Base-by-base conservation (phyloP, 1,139 yeast genomes). In the Kluyveromyces marxianus region DNA sequence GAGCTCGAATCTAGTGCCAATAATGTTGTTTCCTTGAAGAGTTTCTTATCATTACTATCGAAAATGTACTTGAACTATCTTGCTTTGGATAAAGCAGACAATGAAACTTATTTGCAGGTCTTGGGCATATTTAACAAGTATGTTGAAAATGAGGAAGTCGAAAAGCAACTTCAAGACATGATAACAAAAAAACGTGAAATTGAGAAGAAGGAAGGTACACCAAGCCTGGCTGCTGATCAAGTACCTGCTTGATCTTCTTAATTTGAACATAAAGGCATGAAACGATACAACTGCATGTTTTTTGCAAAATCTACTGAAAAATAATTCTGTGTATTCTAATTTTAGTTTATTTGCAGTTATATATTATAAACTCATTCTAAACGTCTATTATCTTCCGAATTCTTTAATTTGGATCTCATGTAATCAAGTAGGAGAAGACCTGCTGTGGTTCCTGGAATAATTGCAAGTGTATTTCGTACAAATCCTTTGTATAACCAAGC, bases 351-450 rank as follows among this genome's bases (percentile, higher is more conserved):
- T 14, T 10, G 24, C 24, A 8, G 24, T n/a, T 37, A 26, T 7
- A 25, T 37, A 26, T 5, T 37, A 37, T 29, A 37, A 35, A 26
- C 32, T 35, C 37, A 40, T 28, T 40, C 38, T 7, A 40, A n/a
- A 5, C 43, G 37, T 28, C 25, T 42, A 10, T 38, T 8, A n/a
- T 32, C 39, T 7, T 27, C 31, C 27, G 35, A 29, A 3, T 44
- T 44, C 6, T 42, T 26, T 21, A 48, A 26, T 24, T 34, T 42
- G 33, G 39, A 72, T 60, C 97, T 71, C 76, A 87, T 76, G 35
- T 87, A 82, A 65, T 90, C 97, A 65, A 90, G 81, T 24, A 88
- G 88, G 42, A 90, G 70, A 41, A 90, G 69, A 0, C 96, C 96
- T 41, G 88, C 76, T 42, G 94, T 83, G 0, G 96, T 86, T 2